phyloP scores from a whole-genome alignment of 495 filamentous ascomycete species.

The Hypoxylon subgilvum region DNA sequence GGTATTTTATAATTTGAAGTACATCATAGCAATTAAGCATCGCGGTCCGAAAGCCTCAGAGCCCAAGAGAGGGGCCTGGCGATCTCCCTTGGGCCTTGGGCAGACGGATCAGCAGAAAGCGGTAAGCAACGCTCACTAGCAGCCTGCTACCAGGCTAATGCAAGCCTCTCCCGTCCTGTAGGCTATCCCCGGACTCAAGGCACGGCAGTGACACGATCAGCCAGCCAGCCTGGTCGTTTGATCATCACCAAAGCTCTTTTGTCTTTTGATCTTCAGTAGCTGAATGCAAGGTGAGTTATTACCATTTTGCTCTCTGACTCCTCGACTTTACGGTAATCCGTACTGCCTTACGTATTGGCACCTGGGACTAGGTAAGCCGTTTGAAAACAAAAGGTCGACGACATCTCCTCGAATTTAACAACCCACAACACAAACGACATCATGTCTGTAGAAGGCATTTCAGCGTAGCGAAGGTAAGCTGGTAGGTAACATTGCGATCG shows the following conservation, averaged over 20 bases:
- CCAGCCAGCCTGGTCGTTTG: slow-evolving; percentile 25
- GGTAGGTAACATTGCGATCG: slow-evolving; percentile 35
- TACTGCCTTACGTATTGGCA: no score
- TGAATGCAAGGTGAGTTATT: no score
- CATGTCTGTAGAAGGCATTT: no score
- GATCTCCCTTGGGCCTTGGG: no score
- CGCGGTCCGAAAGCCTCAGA: no score
- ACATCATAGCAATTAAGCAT: neutral
- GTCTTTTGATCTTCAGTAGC: slow-evolving; percentile 12
- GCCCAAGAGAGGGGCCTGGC: no score
- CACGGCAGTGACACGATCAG: slow-evolving; percentile 19
- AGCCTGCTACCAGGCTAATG: slow-evolving; percentile 12
- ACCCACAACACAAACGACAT: no score
- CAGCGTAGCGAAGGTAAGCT: slow-evolving; percentile 10
- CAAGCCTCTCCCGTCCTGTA: slow-evolving; percentile 13
- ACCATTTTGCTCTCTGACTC: no score
- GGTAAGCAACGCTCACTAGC: neutral
- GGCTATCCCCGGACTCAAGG: slow-evolving; percentile 11
- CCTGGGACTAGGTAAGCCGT: no score
- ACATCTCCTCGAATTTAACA: no score
- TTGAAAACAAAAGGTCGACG: no score
- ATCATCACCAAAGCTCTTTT: slow-evolving; percentile 22
- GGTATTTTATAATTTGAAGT: neutral
- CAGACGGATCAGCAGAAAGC: neutral
- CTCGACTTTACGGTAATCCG: no score